Percentiles rank a stretch among this genome's conserved stretches.
phyloP scores from a whole-genome alignment of 2,329 filamentous ascomycete genomes.

The Aureobasidium sp. region DNA sequence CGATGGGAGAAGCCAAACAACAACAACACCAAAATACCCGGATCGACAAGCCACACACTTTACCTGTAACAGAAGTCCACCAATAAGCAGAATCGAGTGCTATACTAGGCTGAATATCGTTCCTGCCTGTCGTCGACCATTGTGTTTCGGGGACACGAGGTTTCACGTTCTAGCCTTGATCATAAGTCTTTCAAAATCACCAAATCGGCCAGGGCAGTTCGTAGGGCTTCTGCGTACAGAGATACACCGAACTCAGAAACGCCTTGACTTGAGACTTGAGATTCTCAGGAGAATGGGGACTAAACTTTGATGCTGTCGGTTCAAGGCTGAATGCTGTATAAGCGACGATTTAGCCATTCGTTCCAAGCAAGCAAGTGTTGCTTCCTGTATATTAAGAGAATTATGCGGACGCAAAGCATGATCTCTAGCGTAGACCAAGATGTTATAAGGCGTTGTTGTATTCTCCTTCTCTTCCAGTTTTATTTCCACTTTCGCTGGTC shows the following conservation, averaged over 20 bases:
- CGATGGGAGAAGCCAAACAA: no score
- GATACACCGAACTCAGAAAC: background rate
- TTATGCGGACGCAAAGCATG: background rate
- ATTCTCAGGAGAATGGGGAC: background rate
- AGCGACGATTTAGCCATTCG: background rate
- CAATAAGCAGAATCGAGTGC: background rate
- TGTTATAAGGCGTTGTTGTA: background rate
- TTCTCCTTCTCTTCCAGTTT: background rate
- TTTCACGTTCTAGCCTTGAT: background rate
- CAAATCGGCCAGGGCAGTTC: no score
- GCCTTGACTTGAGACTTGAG: background rate
- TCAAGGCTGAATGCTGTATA: background rate
- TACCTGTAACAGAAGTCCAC: background rate
- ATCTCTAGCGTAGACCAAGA: background rate
- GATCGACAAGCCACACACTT: background rate
- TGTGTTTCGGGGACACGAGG: background rate
- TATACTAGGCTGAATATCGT: background rate
- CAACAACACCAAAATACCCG: background rate
- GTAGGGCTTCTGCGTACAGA: background rate
- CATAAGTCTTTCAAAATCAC: no score
- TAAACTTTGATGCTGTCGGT: background rate
- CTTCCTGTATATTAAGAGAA: conserved; percentile 1
- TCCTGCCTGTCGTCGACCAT: background rate
- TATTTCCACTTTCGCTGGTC: background rate
- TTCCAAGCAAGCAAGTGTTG: background rate